phyloP scores from a whole-genome alignment of 2,329 filamentous ascomycete genomes.

The Pestalotiopsis sp. region DNA sequence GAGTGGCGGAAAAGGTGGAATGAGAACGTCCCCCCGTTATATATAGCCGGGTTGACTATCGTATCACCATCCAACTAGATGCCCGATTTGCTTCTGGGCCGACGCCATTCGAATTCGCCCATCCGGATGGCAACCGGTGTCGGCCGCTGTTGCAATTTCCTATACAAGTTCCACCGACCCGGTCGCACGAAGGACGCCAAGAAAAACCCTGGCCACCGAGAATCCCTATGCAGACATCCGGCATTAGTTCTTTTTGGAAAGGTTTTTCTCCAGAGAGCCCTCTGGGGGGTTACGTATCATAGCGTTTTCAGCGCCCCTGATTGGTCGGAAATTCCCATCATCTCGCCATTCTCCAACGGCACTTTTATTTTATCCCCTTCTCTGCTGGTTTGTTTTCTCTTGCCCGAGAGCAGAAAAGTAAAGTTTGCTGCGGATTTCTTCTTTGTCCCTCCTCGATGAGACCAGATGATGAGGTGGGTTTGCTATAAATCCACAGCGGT shows the following conservation, averaged over 20 bases:
- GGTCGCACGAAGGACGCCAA: background rate
- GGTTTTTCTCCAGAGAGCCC: background rate
- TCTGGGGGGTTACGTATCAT: background rate
- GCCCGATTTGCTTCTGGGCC: background rate
- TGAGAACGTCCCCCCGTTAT: background rate
- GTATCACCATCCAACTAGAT: background rate
- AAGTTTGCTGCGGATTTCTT: background rate
- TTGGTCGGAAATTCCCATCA: background rate
- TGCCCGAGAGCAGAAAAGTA: background rate
- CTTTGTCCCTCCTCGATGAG: background rate
- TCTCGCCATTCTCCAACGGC: background rate
- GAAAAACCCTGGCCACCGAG: background rate
- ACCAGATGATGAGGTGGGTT: background rate
- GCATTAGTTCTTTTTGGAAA: background rate
- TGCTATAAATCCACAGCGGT: background rate
- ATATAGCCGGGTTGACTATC: background rate
- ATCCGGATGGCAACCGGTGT: background rate
- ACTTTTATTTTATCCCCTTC: background rate
- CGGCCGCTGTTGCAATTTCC: background rate
- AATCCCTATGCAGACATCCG: background rate
- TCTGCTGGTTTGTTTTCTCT: background rate
- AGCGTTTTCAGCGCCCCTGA: background rate
- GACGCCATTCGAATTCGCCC: background rate
- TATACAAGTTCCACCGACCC: background rate
- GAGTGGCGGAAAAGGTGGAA: background rate